Conservation (phyloP, 148 eudicot genomes). For the Nyssa sinensis region DNA sequence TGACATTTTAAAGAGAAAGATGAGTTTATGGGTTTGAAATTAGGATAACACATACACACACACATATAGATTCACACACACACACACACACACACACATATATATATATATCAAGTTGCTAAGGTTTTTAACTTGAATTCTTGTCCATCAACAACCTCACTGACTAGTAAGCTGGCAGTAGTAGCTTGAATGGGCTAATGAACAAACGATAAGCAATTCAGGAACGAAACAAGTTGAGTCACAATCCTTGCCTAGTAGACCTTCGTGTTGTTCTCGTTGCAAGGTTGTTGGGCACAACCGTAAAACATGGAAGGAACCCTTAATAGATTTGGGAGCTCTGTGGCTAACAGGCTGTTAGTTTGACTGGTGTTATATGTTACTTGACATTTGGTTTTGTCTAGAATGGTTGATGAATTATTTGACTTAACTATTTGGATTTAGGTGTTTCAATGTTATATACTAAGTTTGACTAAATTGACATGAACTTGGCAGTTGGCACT, state of each 20-base stretch:
- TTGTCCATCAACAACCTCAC: too few relatives aligned
- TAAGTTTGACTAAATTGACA: not conserved
- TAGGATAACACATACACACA: too few relatives aligned
- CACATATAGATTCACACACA: too few relatives aligned
- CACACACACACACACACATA: too few relatives aligned
- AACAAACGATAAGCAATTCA: too few relatives aligned
- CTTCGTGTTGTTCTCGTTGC: not conserved
- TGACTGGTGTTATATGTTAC: not conserved
- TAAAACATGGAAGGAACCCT: not conserved
- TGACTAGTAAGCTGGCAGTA: too few relatives aligned
- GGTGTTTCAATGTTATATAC: not conserved
- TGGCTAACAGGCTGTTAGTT: not conserved
- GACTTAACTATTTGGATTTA: not conserved
- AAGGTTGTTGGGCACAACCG: not conserved
- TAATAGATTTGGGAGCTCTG: not conserved
- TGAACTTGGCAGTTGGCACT: not conserved
- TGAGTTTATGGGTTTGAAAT: too few relatives aligned
- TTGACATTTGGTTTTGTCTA: not conserved
- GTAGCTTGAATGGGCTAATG: too few relatives aligned
- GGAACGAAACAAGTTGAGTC: not conserved
- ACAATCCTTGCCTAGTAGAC: not conserved
- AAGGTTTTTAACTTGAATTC: too few relatives aligned
- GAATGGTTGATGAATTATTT: not conserved
- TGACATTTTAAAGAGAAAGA: too few relatives aligned
- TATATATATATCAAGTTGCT: too few relatives aligned